A percentile compares a stretch with the other conserved stretches of the same genome.
These are phyloP conservation scores for Sclerotiophoma versabilis DNA, from an alignment of 2,329 filamentous ascomycete species.

Conservation along the genomic window DNA sequence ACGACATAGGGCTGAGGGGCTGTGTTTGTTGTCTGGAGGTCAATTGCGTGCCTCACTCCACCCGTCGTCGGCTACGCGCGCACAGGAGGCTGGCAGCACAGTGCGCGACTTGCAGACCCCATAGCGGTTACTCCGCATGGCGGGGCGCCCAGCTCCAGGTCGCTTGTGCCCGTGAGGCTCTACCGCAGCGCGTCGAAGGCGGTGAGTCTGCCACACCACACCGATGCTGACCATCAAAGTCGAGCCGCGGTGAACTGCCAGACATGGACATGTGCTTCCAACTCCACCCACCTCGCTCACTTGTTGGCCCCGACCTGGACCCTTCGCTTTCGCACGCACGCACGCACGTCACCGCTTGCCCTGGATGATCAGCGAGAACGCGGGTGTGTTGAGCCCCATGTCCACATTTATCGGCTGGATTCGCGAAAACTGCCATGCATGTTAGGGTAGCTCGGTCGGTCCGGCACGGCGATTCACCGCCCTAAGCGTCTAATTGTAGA, in stretches of 20 bases:
- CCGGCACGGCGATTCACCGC: conserved; percentile 10
- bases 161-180: conserved; percentile 21
- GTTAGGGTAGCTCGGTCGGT: conserved; percentile 8
- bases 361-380: neutral
- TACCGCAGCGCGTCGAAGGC: conserved; percentile 12
- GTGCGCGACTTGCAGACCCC: conserved; percentile 6
- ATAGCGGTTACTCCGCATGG: neutral
- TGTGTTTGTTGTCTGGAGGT: neutral
- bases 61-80: neutral
- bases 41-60: neutral
- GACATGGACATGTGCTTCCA: neutral
- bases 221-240: neutral
- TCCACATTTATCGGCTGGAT: conserved; percentile 17
- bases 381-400: conserved; percentile 11
- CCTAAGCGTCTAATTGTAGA: conserved; percentile 1
- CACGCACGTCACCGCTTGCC: neutral
- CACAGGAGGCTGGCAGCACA: conserved; percentile 9
- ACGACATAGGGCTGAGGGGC: conserved; percentile 41
- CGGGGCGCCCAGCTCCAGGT: conserved; percentile 7
- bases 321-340: neutral
- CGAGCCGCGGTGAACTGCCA: neutral
- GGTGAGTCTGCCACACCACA: neutral
- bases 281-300: neutral
- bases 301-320: neutral
- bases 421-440: conserved; percentile 6